Conservation (phyloP, 2,329 filamentous ascomycete species). For the Alternaria viburni region DNA sequence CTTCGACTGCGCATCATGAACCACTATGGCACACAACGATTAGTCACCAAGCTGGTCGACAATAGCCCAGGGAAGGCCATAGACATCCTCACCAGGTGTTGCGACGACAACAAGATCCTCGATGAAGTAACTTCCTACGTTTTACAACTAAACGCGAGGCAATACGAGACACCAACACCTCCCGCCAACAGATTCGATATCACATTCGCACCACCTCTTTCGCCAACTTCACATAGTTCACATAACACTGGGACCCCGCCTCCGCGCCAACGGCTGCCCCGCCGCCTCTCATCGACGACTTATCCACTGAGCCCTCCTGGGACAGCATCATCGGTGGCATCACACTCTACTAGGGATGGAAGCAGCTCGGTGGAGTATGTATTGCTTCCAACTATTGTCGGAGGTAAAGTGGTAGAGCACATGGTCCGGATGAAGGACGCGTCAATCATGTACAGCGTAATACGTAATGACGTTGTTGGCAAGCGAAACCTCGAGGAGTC, state of each 20-base stretch:
- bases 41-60: too few species aligned
- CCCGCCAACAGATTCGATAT: too few species aligned
- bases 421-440: background rate
- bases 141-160: too few species aligned
- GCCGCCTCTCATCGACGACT: background rate
- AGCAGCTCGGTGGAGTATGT: background rate
- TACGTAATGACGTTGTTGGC: background rate
- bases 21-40: too few species aligned
- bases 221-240: background rate
- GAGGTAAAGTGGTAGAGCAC: background rate
- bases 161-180: too few species aligned
- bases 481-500: background rate
- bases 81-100: background rate
- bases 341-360: background rate
- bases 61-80: background rate
- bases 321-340: background rate
- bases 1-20: background rate
- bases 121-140: too few species aligned
- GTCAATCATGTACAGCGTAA: constrained; percentile 4
- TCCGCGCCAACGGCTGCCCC: background rate
- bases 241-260: background rate
- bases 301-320: background rate
- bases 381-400: background rate
- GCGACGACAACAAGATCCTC: too few species aligned
- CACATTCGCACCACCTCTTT: background rate